These are phyloP conservation scores for Voacanga thouarsii DNA, from an alignment of 257 asterid species.

Conservation along the genomic window DNA sequence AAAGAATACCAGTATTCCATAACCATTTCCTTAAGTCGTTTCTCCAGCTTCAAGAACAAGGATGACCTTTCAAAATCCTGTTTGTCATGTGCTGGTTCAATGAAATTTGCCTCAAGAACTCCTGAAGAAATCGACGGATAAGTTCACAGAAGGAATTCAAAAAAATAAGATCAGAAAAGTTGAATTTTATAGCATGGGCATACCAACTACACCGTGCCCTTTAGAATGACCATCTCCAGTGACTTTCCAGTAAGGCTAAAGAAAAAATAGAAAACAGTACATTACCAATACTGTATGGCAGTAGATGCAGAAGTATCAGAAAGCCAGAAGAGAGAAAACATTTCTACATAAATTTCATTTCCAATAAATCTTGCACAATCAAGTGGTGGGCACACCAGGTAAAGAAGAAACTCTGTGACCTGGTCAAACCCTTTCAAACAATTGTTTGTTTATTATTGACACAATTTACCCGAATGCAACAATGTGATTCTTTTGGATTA, in stretches of 20 bases:
- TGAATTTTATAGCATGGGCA: slow-evolving; percentile 6
- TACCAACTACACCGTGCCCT: slow-evolving; percentile 91
- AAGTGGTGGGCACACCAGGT: not conserved
- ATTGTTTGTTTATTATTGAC: not conserved
- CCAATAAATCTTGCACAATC: not conserved
- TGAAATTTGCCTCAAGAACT: slow-evolving; percentile 87
- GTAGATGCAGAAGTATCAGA: not conserved
- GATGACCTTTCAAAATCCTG: slow-evolving; percentile 93
- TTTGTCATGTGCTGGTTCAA: slow-evolving; percentile 97
- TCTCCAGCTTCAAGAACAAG: slow-evolving; percentile 65
- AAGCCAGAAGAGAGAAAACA: not conserved
- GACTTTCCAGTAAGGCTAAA: slow-evolving; percentile 96
- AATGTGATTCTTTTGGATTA: not conserved
- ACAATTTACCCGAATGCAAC: not conserved
- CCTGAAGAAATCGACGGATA: slow-evolving; percentile 40
- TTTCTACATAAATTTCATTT: not conserved
- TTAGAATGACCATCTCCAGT: slow-evolving; percentile 69
- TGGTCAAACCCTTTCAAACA: not conserved
- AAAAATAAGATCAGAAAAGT: not conserved
- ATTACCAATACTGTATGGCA: not conserved
- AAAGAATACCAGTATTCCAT: slow-evolving; percentile 66
- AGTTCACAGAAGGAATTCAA: not conserved
- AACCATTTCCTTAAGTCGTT: slow-evolving; percentile 72
- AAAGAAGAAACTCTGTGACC: not conserved
- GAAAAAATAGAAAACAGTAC: slow-evolving; percentile 21